phyloP scores from a whole-genome alignment of 768 basidiomycete species.

The Punctularia strigosozonata region DNA sequence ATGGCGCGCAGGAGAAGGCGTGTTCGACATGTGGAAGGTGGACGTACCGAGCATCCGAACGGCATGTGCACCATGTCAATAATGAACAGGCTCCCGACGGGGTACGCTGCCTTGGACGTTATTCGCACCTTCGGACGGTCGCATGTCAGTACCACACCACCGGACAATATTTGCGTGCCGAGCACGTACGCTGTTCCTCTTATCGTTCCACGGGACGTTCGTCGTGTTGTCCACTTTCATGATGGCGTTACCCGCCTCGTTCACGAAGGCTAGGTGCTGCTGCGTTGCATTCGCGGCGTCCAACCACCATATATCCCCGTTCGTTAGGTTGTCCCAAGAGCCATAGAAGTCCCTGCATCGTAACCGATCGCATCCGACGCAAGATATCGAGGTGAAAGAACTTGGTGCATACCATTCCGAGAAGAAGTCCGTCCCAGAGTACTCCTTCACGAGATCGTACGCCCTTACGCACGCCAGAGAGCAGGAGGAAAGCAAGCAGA shows the following conservation, averaged over 20 bases:
- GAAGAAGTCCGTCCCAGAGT: neutral
- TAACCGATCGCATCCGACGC: no score
- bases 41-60: conserved; percentile 12
- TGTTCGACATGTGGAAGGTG: neutral
- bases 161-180: neutral
- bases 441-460: neutral
- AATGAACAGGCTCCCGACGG: conserved; percentile 4
- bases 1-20: no score
- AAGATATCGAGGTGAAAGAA: no score
- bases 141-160: conserved; percentile 5
- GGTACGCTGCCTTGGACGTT: no score
- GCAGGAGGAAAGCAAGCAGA: no score
- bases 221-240: conserved; percentile 23
- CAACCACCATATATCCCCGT: neutral
- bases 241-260: conserved; percentile 21
- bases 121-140: conserved; percentile 6
- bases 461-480: no score
- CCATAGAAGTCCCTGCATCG: no score
- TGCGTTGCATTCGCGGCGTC: conserved; percentile 2
- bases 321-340: neutral
- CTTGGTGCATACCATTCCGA: neutral
- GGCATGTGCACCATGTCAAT: conserved; percentile 4
- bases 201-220: neutral
- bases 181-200: neutral
- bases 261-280: conserved; percentile 14